A percentile compares a stretch with the other conserved stretches of the same genome.
Evolutionary conservation across 73 alveolate species (phyloP).

Genomic region (Symbiodinium pilosum): DNA sequence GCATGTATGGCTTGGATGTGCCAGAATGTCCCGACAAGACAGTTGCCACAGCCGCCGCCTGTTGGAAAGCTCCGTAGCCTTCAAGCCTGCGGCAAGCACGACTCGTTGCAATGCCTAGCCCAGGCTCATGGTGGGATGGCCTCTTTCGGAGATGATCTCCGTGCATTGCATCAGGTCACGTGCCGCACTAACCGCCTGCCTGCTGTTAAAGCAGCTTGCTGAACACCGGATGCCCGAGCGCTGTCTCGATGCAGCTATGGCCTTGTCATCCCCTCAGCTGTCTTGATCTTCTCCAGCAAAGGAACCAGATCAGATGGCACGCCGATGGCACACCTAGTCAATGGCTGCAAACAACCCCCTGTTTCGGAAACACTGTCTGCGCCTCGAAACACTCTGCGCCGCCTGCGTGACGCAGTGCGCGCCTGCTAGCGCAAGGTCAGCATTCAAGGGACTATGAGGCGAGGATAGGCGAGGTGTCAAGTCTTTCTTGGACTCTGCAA

Average conservation of each 20-base stretch:
- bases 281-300: constrained; percentile 68
- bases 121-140: too few species aligned
- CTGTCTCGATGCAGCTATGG: neutral
- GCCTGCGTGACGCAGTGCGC: constrained; percentile 90
- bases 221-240: neutral
- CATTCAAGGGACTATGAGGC: neutral
- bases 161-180: constrained; percentile 88
- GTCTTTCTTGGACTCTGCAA: too few species aligned
- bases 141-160: constrained; percentile 81
- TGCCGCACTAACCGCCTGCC: constrained; percentile 83
- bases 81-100: constrained; percentile 47
- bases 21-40: neutral
- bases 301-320: constrained; percentile 78
- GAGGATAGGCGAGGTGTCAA: neutral
- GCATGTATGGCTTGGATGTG: neutral
- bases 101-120: too few species aligned
- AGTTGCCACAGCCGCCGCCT: neutral
- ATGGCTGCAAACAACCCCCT: neutral
- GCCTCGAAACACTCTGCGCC: constrained; percentile 66
- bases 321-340: constrained; percentile 88
- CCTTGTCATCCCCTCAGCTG: constrained; percentile 86
- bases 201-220: neutral
- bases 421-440: neutral
- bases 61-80: constrained; percentile 82
- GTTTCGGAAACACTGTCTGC: too few species aligned